A percentile compares a stretch with the other conserved stretches of the same genome.
These are phyloP conservation scores for Hypericum perforatum DNA, from an alignment of 345 rosid species.

Conservation along the genomic window DNA sequence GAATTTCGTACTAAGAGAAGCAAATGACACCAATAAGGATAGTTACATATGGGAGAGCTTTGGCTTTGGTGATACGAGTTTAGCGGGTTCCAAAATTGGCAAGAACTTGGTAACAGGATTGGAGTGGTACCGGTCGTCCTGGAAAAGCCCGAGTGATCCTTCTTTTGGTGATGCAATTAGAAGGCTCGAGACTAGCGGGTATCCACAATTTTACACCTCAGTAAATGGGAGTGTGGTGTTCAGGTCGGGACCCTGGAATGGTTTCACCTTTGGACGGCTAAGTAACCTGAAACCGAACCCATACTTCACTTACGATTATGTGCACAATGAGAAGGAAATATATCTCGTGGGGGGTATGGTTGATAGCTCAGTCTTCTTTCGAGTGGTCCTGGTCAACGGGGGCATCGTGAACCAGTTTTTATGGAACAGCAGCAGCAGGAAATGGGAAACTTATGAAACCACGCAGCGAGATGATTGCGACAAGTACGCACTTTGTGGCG, in stretches of 20 bases:
- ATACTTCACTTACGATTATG: neutral
- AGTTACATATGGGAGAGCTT: too few relatives aligned
- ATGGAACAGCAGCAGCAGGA: neutral
- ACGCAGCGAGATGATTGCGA: neutral
- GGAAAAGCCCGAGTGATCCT: neutral
- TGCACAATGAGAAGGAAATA: neutral
- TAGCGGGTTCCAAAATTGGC: neutral
- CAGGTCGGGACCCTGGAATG: constrained; percentile 3
- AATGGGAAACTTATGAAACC: neutral
- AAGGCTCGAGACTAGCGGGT: neutral
- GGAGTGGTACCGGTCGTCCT: neutral
- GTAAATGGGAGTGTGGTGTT: neutral
- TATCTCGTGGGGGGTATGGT: neutral
- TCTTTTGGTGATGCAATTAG: neutral
- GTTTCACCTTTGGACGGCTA: neutral
- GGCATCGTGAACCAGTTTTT: neutral
- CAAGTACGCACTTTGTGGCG: neutral
- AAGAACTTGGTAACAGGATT: neutral
- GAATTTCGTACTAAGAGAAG: too few relatives aligned
- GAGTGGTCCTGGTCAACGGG: neutral
- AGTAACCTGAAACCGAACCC: neutral
- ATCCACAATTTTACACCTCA: neutral
- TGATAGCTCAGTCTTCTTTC: neutral
- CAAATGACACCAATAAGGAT: too few relatives aligned
- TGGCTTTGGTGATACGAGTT: too few relatives aligned